Conservation (phyloP, 345 rosid genomes). For the Acer negundo region DNA sequence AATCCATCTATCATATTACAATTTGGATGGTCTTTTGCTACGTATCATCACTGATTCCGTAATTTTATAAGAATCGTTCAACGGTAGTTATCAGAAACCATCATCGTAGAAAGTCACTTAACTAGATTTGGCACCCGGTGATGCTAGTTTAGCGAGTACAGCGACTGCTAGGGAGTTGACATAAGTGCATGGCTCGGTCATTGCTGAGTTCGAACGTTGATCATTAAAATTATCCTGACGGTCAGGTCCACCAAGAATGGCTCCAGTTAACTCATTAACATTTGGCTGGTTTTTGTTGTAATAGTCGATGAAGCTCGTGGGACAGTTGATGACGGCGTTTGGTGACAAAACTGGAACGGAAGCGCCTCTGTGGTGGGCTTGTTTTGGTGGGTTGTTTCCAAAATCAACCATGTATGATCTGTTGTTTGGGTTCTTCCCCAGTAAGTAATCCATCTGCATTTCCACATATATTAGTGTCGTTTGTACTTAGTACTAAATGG, state of each 20-base stretch:
- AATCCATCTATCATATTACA: too few relatives aligned
- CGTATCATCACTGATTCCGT: too few relatives aligned
- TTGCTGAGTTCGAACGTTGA: constrained; percentile 53
- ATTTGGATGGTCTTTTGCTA: too few relatives aligned
- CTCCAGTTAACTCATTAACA: constrained; percentile 81
- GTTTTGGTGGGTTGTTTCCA: constrained; percentile 73
- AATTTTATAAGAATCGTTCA: too few relatives aligned
- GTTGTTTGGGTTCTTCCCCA: constrained; percentile 74
- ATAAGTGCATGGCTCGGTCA: constrained; percentile 94
- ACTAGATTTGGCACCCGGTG: neutral
- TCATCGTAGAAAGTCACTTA: too few relatives aligned
- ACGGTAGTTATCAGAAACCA: too few relatives aligned
- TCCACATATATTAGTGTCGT: neutral
- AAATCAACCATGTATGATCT: constrained; percentile 93
- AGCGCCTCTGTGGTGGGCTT: constrained; percentile 90
- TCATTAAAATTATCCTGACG: constrained; percentile 63
- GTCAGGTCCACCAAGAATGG: constrained; percentile 92
- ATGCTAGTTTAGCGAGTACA: constrained; percentile 72
- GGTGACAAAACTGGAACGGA: constrained; percentile 46
- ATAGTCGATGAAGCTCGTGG: constrained; percentile 66
- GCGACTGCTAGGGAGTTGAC: constrained; percentile 73
- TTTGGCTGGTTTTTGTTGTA: constrained; percentile 53
- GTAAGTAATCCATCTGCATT: constrained; percentile 74
- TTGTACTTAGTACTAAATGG: too few relatives aligned
- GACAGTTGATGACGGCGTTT: constrained; percentile 37